These are phyloP conservation scores for Helotiales sp. DNA, from an alignment of 2,329 filamentous ascomycete genomes.

Conservation along the genomic window DNA sequence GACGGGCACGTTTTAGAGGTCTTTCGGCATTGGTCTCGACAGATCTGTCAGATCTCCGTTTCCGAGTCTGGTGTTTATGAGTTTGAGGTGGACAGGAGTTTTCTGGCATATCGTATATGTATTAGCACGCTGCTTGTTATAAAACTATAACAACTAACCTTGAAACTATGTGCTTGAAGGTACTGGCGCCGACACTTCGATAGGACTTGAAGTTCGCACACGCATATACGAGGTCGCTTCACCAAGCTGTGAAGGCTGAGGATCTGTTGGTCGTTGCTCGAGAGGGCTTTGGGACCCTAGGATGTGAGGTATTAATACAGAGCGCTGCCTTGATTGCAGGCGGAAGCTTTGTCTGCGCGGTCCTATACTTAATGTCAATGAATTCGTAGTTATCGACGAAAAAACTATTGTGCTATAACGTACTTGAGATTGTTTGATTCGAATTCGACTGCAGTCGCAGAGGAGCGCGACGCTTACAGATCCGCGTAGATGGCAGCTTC, in stretches of 20 bases:
- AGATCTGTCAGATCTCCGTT: constrained; percentile 27
- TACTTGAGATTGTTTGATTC: constrained; percentile 16
- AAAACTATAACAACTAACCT: constrained; percentile 28
- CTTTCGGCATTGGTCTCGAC: constrained; percentile 27
- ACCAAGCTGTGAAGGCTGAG: constrained; percentile 26
- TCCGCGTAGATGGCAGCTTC: constrained; percentile 18
- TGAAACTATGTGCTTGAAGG: constrained; percentile 27
- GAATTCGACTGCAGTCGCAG: constrained; percentile 16
- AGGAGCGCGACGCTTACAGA: constrained; percentile 19
- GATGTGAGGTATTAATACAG: constrained; percentile 23
- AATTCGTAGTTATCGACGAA: constrained; percentile 14
- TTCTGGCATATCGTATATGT: constrained; percentile 29
- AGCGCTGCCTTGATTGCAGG: constrained; percentile 26
- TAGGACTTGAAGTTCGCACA: constrained; percentile 27
- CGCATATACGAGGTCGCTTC: constrained; percentile 24
- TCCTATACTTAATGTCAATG: constrained; percentile 13
- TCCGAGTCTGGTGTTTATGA: constrained; percentile 24
- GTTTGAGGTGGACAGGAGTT: constrained; percentile 24
- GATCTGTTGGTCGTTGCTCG: constrained; percentile 27
- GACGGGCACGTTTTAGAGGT: constrained; percentile 27
- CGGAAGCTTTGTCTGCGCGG: constrained; percentile 28
- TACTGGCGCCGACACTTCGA: constrained; percentile 24
- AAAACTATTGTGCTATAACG: constrained; percentile 16
- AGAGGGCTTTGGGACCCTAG: constrained; percentile 25
- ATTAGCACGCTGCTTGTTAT: constrained; percentile 29